These are phyloP conservation scores for Mikania micrantha DNA, from an alignment of 129 eudicot genomes.

Conservation along the genomic window DNA sequence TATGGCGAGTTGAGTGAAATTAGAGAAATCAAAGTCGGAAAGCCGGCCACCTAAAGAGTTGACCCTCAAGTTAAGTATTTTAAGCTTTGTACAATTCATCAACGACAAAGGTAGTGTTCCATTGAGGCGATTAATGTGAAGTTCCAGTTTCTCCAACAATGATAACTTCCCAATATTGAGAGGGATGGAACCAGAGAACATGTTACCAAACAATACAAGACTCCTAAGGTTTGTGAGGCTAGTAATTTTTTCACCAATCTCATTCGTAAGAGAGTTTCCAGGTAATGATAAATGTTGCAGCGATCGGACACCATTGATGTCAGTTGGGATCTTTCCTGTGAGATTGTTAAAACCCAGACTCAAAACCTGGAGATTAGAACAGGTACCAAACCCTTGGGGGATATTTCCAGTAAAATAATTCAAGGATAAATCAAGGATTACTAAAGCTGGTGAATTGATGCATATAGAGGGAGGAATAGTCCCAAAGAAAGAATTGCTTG, in stretches of 20 bases:
- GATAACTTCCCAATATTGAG: background rate
- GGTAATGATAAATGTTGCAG: slow-evolving; percentile 38
- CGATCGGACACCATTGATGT: slow-evolving; percentile 9
- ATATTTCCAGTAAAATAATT: slow-evolving; percentile 28
- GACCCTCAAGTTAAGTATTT: background rate
- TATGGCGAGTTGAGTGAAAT: background rate
- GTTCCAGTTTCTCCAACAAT: slow-evolving; percentile 1
- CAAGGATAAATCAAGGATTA: slow-evolving; percentile 31
- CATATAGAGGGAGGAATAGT: slow-evolving; percentile 31
- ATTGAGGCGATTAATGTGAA: background rate
- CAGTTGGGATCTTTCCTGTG: slow-evolving; percentile 29
- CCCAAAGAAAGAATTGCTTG: slow-evolving; percentile 49
- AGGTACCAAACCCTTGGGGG: slow-evolving; percentile 25
- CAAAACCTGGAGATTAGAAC: slow-evolving; percentile 21
- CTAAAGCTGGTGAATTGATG: slow-evolving; percentile 10
- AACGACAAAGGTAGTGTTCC: background rate
- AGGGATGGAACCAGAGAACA: slow-evolving; percentile 42
- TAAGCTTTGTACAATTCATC: background rate
- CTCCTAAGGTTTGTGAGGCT: slow-evolving; percentile 36
- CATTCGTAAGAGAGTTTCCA: slow-evolving; percentile 30
- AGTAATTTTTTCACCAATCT: slow-evolving; percentile 21
- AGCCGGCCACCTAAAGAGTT: background rate
- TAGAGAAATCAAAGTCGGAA: background rate
- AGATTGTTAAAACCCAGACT: slow-evolving; percentile 35
- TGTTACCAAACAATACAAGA: slow-evolving; percentile 36